A percentile compares a stretch with the other conserved stretches of the same genome.
phyloP scores from a whole-genome alignment of 495 filamentous ascomycete genomes.

The Aspergillus baeticus region DNA sequence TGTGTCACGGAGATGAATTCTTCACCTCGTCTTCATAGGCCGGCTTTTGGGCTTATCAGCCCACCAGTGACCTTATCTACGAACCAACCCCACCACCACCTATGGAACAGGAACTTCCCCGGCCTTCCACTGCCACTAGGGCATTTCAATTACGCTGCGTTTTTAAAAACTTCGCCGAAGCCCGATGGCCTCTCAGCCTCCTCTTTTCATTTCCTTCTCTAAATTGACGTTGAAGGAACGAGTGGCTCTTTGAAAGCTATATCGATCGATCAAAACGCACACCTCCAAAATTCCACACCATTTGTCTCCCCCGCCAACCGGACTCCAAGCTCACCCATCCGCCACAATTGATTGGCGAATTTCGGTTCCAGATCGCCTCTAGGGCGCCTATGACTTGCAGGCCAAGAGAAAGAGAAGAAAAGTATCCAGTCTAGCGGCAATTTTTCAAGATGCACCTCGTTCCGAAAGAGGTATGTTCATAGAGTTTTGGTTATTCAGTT shows the following conservation, averaged over 20 bases:
- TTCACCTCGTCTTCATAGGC: not conserved
- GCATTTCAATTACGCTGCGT: not conserved
- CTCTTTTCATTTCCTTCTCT: not conserved
- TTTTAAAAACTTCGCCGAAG: constrained; percentile 5
- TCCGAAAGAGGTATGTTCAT: constrained; percentile 73
- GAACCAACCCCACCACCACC: constrained; percentile 8
- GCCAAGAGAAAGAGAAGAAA: constrained; percentile 10
- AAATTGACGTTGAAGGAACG: not conserved
- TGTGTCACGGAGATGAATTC: constrained; percentile 17
- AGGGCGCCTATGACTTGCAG: constrained; percentile 11
- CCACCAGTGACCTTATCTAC: constrained; percentile 16
- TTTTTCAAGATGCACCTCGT: constrained; percentile 69
- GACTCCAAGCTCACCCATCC: not conserved
- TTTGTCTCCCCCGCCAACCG: not conserved
- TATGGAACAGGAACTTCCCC: constrained; percentile 5
- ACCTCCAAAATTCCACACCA: too few relatives aligned
- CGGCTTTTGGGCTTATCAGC: constrained; percentile 18
- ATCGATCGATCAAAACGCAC: too few relatives aligned
- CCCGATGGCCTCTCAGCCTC: not conserved
- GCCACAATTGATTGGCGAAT: constrained; percentile 14
- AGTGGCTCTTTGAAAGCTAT: too few relatives aligned
- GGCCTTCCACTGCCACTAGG: constrained; percentile 12
- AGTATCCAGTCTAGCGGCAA: not conserved
- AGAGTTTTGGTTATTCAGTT: not conserved
- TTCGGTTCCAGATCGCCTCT: constrained; percentile 3